These are phyloP conservation scores for Microsporum canis DNA, from an alignment of 2,329 filamentous ascomycete species.

Conservation along the genomic window DNA sequence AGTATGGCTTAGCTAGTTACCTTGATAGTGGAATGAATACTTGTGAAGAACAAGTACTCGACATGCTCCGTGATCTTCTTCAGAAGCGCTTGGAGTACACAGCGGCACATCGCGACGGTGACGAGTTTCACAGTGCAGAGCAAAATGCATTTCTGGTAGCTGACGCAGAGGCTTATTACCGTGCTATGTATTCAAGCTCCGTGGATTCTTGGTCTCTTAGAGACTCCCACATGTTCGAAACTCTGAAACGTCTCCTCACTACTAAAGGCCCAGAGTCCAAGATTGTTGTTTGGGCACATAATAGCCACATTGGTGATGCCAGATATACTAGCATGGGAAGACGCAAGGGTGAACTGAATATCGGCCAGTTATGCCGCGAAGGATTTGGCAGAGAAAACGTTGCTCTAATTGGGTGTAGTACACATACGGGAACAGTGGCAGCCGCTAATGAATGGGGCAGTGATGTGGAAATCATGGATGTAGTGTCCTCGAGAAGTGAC, in stretches of 20 bases:
- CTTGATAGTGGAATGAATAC: conserved; percentile 29
- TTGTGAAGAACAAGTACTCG: conserved; percentile 38
- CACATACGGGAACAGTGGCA: conserved; percentile 42
- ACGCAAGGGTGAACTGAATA: conserved; percentile 37
- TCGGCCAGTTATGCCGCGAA: conserved; percentile 45
- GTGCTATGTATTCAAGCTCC: conserved; percentile 41
- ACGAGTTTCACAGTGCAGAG: conserved; percentile 40
- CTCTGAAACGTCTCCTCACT: conserved; percentile 35
- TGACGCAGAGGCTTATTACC: conserved; percentile 43
- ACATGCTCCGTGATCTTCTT: conserved; percentile 38
- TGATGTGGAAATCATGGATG: conserved; percentile 41
- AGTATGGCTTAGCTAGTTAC: conserved; percentile 38
- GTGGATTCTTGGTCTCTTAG: conserved; percentile 42
- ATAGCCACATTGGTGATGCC: conserved; percentile 45
- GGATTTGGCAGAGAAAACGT: conserved; percentile 32
- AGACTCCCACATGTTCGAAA: conserved; percentile 44
- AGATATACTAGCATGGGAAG: conserved; percentile 41
- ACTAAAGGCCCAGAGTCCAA: conserved; percentile 31
- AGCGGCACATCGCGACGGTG: conserved; percentile 27
- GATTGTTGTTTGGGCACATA: conserved; percentile 45
- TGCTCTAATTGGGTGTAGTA: conserved; percentile 38
- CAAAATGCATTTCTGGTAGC: conserved; percentile 42
- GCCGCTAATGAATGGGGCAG: conserved; percentile 43
- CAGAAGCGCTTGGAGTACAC: conserved; percentile 34
- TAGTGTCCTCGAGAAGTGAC: conserved; percentile 36